Percentiles rank a stretch among this genome's conserved stretches.
Conservation (phyloP, 2,329 filamentous ascomycete genomes). For the Verticillium alfalfae region DNA sequence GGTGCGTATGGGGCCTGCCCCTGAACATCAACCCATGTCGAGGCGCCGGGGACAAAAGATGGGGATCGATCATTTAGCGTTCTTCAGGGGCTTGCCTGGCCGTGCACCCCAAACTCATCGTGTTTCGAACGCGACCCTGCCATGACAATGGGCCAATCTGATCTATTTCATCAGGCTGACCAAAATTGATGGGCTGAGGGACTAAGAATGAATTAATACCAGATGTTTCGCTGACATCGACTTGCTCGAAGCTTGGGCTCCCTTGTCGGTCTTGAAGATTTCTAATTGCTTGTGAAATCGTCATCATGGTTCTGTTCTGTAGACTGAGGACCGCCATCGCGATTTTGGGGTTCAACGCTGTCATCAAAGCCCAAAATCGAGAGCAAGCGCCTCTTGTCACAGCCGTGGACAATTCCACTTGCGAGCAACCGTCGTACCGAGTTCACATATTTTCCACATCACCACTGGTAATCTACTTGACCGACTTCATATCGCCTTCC, state of each 20-base stretch:
- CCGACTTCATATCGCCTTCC: conserved; percentile 34
- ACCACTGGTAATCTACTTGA: conserved; percentile 43
- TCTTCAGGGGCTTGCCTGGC: neutral
- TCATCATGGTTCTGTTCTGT: neutral
- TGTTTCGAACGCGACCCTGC: neutral
- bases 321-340: neutral
- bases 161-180: neutral
- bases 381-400: neutral
- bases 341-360: neutral
- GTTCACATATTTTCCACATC: conserved; percentile 39
- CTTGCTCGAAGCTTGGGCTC: neutral
- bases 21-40: neutral
- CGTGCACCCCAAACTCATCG: neutral
- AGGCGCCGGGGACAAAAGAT: neutral
- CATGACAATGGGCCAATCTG: neutral
- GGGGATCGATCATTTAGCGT: neutral
- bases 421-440: conserved; percentile 28
- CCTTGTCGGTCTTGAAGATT: too few species aligned
- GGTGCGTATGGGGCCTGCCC: neutral
- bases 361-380: neutral
- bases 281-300: neutral
- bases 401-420: conserved; percentile 9
- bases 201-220: neutral
- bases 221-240: neutral
- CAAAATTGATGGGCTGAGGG: neutral